A percentile compares a stretch with the other conserved stretches of the same genome.
Conservation (phyloP, 2,329 filamentous ascomycete species). For the Aspergillus cejpii region DNA sequence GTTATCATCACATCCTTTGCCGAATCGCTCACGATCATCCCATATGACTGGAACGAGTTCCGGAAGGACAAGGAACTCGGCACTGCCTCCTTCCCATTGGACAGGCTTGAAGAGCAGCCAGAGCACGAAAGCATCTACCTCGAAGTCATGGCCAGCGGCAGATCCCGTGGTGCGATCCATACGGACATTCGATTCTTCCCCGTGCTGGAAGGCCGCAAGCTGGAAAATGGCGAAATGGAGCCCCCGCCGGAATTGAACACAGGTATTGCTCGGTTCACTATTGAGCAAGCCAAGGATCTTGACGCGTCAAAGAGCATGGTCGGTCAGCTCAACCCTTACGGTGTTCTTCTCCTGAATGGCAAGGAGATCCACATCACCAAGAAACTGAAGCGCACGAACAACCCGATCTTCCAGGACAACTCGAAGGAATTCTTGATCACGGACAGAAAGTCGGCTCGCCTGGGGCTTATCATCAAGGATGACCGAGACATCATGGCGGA, state of each 20-base stretch:
- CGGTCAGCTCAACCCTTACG: constrained; percentile 86
- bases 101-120: constrained; percentile 67
- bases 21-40: constrained; percentile 73
- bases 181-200: constrained; percentile 93
- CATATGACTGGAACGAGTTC: constrained; percentile 92
- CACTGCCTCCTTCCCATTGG: constrained; percentile 74
- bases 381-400: constrained; percentile 94
- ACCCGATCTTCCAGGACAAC: constrained; percentile 90
- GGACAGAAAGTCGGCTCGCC: constrained; percentile 79
- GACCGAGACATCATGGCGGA: constrained; percentile 80
- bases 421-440: constrained; percentile 93
- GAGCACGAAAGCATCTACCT: constrained; percentile 79
- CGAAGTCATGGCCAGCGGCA: constrained; percentile 77
- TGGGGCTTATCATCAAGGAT: constrained; percentile 91
- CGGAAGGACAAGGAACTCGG: constrained; percentile 96
- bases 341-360: constrained; percentile 77
- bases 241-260: constrained; percentile 85
- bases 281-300: constrained; percentile 94
- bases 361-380: constrained; percentile 85
- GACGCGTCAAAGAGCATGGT: constrained; percentile 89
- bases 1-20: constrained; percentile 87
- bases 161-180: constrained; percentile 70
- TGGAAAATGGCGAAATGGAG: constrained; percentile 69
- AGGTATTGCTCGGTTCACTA: constrained; percentile 85
- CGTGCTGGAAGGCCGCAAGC: constrained; percentile 61